Conservation (phyloP, 805 yeast genomes). For the Pichia sporocuriosa region DNA sequence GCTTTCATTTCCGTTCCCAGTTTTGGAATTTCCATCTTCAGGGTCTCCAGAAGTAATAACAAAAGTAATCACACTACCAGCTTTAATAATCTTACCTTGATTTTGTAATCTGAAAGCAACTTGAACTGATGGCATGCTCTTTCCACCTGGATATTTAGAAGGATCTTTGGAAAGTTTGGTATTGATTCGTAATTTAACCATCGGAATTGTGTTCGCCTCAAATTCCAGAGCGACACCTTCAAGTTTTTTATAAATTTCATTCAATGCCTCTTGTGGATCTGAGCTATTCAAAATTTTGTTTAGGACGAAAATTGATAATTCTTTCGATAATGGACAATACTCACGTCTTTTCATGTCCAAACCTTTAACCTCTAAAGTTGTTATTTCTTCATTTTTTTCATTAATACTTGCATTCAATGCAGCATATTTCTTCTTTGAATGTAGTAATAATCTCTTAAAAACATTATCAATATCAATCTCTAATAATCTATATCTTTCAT, state of each 20-base stretch:
- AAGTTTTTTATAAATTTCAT: conserved; percentile 64
- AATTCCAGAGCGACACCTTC: conserved; percentile 53
- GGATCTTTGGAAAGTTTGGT: conserved; percentile 92
- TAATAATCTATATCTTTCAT: conserved; percentile 76
- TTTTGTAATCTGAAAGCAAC: conserved; percentile 77
- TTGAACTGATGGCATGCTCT: conserved; percentile 78
- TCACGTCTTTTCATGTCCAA: conserved; percentile 96
- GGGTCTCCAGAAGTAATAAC: conserved; percentile 46
- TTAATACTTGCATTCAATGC: conserved; percentile 59
- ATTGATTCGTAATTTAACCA: conserved; percentile 69
- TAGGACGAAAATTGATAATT: conserved; percentile 70
- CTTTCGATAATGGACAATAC: conserved; percentile 87
- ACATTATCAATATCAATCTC: conserved; percentile 96
- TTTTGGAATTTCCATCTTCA: conserved; percentile 14
- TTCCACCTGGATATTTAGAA: conserved; percentile 69
- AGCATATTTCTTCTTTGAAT: conserved; percentile 97
- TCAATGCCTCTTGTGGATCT: conserved; percentile 72
- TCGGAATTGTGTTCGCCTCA: conserved; percentile 52
- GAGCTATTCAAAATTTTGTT: conserved; percentile 61
- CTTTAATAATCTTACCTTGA: conserved; percentile 81
- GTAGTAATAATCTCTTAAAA: conserved; percentile 74
- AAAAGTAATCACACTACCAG: conserved; percentile 85
- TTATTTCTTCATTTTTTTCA: conserved; percentile 45
- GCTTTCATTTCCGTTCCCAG: conserved; percentile 4
- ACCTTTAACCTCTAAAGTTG: conserved; percentile 84